Evolutionary conservation across 768 basidiomycete genomes (phyloP).

Genomic region (Xerocomellus dryophilus): DNA sequence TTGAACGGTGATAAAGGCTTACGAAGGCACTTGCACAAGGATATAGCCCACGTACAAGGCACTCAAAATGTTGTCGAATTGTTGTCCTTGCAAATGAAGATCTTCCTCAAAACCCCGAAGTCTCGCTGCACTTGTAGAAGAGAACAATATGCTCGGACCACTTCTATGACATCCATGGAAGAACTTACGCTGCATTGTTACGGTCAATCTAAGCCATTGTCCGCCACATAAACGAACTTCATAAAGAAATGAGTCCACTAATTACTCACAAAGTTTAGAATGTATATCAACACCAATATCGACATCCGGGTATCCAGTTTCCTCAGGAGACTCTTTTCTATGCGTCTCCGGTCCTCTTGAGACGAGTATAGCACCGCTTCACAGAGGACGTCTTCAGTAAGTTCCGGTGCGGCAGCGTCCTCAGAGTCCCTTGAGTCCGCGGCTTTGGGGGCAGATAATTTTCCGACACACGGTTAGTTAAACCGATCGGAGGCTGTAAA

Average conservation of each 20-base stretch:
- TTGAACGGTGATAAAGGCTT: constrained; percentile 26
- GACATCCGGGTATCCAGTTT: constrained; percentile 36
- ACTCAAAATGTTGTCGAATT: constrained; percentile 67
- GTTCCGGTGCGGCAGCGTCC: not conserved
- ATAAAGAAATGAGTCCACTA: not conserved
- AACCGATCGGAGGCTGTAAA: not conserved
- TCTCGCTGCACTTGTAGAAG: constrained; percentile 56
- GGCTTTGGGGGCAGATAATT: not conserved
- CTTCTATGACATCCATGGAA: not conserved
- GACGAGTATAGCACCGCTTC: not conserved
- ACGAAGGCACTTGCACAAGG: constrained; percentile 79
- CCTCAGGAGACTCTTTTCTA: constrained; percentile 43
- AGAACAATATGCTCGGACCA: not conserved
- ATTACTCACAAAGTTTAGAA: constrained; percentile 34
- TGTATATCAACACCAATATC: constrained; percentile 35
- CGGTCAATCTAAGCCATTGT: constrained; percentile 52
- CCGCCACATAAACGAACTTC: not conserved
- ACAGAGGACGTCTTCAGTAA: not conserved
- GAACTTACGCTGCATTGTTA: constrained; percentile 61
- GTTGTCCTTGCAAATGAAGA: constrained; percentile 53
- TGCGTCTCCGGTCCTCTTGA: constrained; percentile 27
- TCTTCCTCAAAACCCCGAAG: constrained; percentile 70
- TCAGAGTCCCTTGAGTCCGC: constrained; percentile 9
- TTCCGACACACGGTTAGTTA: not conserved
- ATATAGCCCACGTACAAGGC: constrained; percentile 73